A percentile compares a stretch with the other conserved stretches of the same genome.
These are phyloP conservation scores for Candida sakaeoensis DNA, from an alignment of 805 yeast species.

Conservation along the genomic window DNA sequence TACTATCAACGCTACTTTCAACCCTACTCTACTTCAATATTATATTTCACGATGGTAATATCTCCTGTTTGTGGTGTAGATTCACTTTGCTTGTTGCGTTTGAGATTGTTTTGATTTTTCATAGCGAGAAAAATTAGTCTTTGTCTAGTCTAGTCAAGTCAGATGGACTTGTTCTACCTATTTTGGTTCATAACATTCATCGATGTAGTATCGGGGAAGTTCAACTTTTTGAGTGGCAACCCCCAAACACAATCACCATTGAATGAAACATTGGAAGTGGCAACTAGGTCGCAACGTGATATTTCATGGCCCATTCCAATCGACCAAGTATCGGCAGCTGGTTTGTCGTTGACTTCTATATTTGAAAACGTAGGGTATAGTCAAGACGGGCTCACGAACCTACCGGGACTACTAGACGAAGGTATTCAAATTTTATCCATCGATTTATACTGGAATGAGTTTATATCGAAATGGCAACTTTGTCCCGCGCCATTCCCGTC, in stretches of 20 bases:
- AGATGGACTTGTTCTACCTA: neutral
- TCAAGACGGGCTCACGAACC: conserved; percentile 13
- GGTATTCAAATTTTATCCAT: conserved; percentile 48
- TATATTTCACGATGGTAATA: too few species aligned
- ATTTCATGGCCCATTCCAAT: conserved; percentile 26
- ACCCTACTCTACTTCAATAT: too few species aligned
- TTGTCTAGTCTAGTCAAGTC: too few species aligned
- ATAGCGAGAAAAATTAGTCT: neutral
- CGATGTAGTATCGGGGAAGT: neutral
- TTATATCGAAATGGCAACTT: conserved; percentile 45
- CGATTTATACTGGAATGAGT: conserved; percentile 56
- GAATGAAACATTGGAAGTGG: conserved; percentile 13
- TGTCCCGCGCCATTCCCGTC: conserved; percentile 46
- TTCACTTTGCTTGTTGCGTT: too few species aligned
- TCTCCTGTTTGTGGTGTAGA: too few species aligned
- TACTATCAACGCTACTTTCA: too few species aligned
- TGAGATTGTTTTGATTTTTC: neutral
- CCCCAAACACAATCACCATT: neutral
- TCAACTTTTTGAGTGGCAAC: conserved; percentile 15
- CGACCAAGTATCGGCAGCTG: conserved; percentile 30
- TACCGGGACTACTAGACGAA: conserved; percentile 28
- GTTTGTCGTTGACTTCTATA: conserved; percentile 28
- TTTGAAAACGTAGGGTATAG: conserved; percentile 31
- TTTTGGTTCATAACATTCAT: neutral
- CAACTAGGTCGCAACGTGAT: conserved; percentile 34